phyloP scores from a whole-genome alignment of 208 protist species.

The Strigomonas culicis region DNA sequence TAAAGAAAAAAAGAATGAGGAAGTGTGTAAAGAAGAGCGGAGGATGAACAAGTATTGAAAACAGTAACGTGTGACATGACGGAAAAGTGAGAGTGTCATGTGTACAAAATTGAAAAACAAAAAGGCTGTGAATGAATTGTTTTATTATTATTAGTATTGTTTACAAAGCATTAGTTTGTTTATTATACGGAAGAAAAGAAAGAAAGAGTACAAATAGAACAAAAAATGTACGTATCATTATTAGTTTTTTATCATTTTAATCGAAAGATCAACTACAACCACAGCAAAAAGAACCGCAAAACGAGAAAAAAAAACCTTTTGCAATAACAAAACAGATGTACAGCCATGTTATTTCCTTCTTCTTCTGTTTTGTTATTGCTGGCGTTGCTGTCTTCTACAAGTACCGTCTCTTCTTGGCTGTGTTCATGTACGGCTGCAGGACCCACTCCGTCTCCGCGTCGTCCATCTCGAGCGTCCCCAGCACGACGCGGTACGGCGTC shows the following conservation, averaged over 20 bases:
- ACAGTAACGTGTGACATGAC: too few species aligned
- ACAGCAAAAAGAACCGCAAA: not conserved
- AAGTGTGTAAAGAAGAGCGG: not conserved
- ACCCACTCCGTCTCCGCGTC: constrained; percentile 99
- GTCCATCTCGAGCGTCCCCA: constrained; percentile 94
- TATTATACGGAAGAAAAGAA: not conserved
- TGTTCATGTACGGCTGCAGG: constrained; percentile 98
- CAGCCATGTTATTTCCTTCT: not conserved
- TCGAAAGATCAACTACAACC: not conserved
- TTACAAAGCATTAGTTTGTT: constrained; percentile 8
- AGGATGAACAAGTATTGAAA: not conserved
- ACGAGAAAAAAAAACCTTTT: not conserved
- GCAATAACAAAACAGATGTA: not conserved
- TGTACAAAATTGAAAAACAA: not conserved
- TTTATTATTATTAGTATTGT: constrained; percentile 13
- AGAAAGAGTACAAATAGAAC: not conserved
- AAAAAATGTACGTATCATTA: not conserved
- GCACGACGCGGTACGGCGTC: constrained; percentile 94
- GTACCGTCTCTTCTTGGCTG: constrained; percentile 92
- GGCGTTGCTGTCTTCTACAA: constrained; percentile 29
- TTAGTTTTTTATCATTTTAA: not conserved
- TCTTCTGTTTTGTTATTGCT: not conserved
- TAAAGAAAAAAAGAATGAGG: not conserved
- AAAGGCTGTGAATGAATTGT: not conserved
- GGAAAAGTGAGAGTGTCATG: not conserved